phyloP scores from a whole-genome alignment of 208 protist species.

The Tritrichomonas musculus region DNA sequence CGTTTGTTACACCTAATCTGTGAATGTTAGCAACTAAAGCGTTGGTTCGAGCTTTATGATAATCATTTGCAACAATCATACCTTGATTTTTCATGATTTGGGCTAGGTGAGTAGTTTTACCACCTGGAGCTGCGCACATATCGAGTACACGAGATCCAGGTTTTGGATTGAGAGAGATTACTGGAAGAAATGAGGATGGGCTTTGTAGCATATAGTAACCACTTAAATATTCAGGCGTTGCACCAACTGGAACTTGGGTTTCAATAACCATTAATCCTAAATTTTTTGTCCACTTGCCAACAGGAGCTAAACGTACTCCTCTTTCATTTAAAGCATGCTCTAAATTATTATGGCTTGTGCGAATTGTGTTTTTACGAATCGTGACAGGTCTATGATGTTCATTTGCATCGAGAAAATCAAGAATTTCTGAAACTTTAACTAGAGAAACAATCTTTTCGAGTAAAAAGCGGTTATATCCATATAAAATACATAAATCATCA shows the following conservation, averaged over 20 bases:
- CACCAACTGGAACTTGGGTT: constrained; percentile 60
- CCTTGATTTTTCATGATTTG: constrained; percentile 95
- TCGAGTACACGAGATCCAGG: constrained; percentile 82
- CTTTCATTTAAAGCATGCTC: background rate
- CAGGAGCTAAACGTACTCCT: background rate
- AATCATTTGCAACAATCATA: constrained; percentile 93
- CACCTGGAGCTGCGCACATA: constrained; percentile 93
- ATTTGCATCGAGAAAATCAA: constrained; percentile 8
- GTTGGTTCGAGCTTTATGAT: constrained; percentile 77
- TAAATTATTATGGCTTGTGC: background rate
- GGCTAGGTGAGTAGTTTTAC: constrained; percentile 93
- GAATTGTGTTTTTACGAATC: background rate
- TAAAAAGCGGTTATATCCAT: background rate
- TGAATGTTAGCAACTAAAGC: constrained; percentile 90
- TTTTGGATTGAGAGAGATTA: constrained; percentile 87
- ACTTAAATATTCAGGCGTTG: constrained; percentile 95
- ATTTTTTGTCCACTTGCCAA: constrained; percentile 24
- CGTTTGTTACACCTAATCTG: constrained; percentile 80
- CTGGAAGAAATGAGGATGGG: constrained; percentile 92
- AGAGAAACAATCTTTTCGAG: background rate
- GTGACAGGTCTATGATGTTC: background rate
- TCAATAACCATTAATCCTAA: background rate
- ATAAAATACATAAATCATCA: background rate
- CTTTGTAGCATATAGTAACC: constrained; percentile 98
- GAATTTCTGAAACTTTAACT: background rate